Evolutionary conservation across 2,329 filamentous ascomycete species (phyloP).

Genomic region (Verticillium nubilum): DNA sequence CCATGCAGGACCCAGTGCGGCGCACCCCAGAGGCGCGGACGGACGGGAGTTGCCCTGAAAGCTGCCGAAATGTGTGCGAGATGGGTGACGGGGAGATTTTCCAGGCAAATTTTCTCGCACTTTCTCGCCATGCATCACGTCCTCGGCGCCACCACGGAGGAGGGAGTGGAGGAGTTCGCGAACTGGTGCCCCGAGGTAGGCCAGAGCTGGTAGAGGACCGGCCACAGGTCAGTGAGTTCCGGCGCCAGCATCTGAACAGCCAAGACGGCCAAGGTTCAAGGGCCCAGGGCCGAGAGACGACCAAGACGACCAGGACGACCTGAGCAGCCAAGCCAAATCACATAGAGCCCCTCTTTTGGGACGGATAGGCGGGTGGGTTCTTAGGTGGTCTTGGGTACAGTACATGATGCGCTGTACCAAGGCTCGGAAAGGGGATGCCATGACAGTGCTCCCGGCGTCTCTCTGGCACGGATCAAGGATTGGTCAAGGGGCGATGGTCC

Average conservation of each 20-base stretch:
- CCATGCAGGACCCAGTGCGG: background rate
- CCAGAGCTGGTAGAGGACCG: too few species aligned
- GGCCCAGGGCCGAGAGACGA: background rate
- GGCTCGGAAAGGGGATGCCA: background rate
- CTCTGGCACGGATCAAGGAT: background rate
- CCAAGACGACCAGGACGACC: background rate
- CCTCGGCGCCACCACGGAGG: background rate
- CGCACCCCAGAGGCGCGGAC: background rate
- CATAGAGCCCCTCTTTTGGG: background rate
- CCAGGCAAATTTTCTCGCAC: background rate
- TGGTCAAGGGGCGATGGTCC: background rate
- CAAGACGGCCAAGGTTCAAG: background rate
- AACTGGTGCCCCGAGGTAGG: background rate
- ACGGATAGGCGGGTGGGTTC: background rate
- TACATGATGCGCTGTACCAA: background rate
- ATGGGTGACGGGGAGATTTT: background rate
- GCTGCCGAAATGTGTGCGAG: too few species aligned
- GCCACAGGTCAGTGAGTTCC: background rate
- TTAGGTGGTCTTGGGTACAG: background rate
- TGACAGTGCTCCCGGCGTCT: background rate
- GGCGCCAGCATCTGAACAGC: background rate
- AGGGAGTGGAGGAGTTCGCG: background rate
- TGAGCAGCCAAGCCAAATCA: background rate
- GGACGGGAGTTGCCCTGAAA: background rate
- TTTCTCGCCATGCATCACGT: background rate